Percentiles rank a stretch among this genome's conserved stretches.
Evolutionary conservation across 306 rosid genomes (phyloP).

Genomic region (Cicer judaicum): DNA sequence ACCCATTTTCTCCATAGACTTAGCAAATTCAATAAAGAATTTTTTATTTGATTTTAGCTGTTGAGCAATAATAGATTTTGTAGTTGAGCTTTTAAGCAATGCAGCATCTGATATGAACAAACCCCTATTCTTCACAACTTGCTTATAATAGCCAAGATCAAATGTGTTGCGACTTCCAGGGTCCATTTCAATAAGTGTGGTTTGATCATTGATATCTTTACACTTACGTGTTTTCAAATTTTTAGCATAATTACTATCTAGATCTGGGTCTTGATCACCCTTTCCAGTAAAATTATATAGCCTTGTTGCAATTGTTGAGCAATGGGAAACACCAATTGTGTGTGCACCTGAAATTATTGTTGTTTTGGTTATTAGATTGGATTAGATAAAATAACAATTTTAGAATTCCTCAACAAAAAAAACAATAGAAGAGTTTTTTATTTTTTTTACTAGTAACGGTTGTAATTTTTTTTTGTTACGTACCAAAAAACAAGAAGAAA

Average conservation of each 20-base stretch:
- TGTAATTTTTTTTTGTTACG: too few relatives aligned
- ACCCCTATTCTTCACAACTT: slow-evolving; percentile 68
- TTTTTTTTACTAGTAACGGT: too few relatives aligned
- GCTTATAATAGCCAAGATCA: slow-evolving; percentile 68
- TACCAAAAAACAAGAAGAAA: too few relatives aligned
- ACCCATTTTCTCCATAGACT: slow-evolving; percentile 85
- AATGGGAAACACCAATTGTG: slow-evolving; percentile 81
- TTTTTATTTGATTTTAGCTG: slow-evolving; percentile 52
- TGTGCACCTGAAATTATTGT: slow-evolving; percentile 66
- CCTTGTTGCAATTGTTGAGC: slow-evolving; percentile 61
- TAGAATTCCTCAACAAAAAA: too few relatives aligned
- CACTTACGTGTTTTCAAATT: slow-evolving; percentile 72
- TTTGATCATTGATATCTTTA: slow-evolving; percentile 52
- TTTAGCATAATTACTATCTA: slow-evolving; percentile 65
- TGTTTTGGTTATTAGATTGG: background rate
- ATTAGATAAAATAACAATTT: background rate
- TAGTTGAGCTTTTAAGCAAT: slow-evolving; percentile 53
- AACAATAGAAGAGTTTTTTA: too few relatives aligned
- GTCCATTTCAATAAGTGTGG: slow-evolving; percentile 72
- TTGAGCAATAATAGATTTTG: slow-evolving; percentile 50
- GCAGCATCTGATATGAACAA: slow-evolving; percentile 77
- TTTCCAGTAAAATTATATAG: slow-evolving; percentile 74
- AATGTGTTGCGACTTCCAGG: slow-evolving; percentile 81
- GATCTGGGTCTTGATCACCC: slow-evolving; percentile 74
- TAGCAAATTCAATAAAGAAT: slow-evolving; percentile 62